Conservation (phyloP, 2,329 filamentous ascomycete genomes). For the Colletotrichum horii region DNA sequence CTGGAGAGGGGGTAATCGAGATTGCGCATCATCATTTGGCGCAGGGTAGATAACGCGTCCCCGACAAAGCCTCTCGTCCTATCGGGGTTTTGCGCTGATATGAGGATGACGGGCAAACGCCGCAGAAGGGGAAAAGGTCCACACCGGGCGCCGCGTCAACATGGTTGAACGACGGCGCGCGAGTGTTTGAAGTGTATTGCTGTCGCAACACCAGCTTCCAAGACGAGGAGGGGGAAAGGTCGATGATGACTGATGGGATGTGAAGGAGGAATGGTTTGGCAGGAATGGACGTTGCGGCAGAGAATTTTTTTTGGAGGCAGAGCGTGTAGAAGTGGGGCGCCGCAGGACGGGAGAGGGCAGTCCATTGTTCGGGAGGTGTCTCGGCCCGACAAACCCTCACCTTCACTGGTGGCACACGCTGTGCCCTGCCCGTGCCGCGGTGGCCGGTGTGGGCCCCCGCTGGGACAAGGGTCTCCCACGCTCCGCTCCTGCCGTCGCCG, state of each 20-base stretch:
- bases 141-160: not conserved
- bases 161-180: not conserved
- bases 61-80: not conserved
- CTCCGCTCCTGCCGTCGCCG: not conserved
- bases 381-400: slow-evolving; percentile 5
- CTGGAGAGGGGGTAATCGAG: not conserved
- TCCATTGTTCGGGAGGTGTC: not conserved
- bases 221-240: not conserved
- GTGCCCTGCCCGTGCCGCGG: not conserved
- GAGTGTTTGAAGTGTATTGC: not conserved
- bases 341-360: not conserved
- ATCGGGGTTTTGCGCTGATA: not conserved
- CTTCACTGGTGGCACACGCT: not conserved
- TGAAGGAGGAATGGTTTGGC: not conserved
- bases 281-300: not conserved
- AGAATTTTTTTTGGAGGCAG: not conserved
- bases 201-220: not conserved
- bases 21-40: slow-evolving; percentile 8
- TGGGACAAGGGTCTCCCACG: not conserved
- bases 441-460: not conserved
- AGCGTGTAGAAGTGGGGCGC: not conserved
- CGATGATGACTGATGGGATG: not conserved
- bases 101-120: not conserved
- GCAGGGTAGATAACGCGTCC: not conserved
- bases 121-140: not conserved